These are phyloP conservation scores for Lasiodiplodia sp. DNA, from an alignment of 2,329 filamentous ascomycete genomes.

Conservation along the genomic window DNA sequence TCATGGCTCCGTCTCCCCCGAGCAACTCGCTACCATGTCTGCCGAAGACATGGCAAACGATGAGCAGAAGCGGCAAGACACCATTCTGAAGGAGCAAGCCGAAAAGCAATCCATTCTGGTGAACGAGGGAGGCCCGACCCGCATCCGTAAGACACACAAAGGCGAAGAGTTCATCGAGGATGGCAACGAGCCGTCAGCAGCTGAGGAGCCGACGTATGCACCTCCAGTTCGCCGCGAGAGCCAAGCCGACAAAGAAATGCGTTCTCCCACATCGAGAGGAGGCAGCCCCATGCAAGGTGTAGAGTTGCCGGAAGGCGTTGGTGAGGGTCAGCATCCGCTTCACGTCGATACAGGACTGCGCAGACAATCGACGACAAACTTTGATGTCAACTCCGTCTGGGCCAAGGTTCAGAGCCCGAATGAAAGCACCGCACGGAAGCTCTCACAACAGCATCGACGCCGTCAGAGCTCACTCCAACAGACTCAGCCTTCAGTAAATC, in stretches of 20 bases:
- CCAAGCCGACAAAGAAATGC: conserved; percentile 35
- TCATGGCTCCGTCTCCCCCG: conserved; percentile 72
- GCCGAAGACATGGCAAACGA: conserved; percentile 91
- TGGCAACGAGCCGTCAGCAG: conserved; percentile 48
- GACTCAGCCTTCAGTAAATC: conserved; percentile 41
- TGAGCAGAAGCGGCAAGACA: conserved; percentile 80
- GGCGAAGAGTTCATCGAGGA: conserved; percentile 33
- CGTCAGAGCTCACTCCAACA: conserved; percentile 52
- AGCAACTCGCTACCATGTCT: conserved; percentile 85
- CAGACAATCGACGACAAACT: conserved; percentile 67
- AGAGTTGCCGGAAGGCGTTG: conserved; percentile 46
- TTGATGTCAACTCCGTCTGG: conserved; percentile 87
- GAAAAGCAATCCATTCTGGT: conserved; percentile 88
- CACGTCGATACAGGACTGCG: conserved; percentile 47
- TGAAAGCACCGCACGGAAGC: conserved; percentile 49
- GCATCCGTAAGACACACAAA: conserved; percentile 57
- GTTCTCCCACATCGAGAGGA: conserved; percentile 33
- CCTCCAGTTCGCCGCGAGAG: conserved; percentile 47
- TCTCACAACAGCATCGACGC: conserved; percentile 47
- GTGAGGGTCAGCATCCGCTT: conserved; percentile 37
- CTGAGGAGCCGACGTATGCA: conserved; percentile 56
- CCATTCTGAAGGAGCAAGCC: conserved; percentile 76
- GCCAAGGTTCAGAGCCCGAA: conserved; percentile 80
- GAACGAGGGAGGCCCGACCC: conserved; percentile 69
- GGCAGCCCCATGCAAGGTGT: conserved; percentile 36